A percentile compares a stretch with the other conserved stretches of the same genome.
phyloP scores from a whole-genome alignment of 805 yeast genomes.

The Blastobotrys parvus region DNA sequence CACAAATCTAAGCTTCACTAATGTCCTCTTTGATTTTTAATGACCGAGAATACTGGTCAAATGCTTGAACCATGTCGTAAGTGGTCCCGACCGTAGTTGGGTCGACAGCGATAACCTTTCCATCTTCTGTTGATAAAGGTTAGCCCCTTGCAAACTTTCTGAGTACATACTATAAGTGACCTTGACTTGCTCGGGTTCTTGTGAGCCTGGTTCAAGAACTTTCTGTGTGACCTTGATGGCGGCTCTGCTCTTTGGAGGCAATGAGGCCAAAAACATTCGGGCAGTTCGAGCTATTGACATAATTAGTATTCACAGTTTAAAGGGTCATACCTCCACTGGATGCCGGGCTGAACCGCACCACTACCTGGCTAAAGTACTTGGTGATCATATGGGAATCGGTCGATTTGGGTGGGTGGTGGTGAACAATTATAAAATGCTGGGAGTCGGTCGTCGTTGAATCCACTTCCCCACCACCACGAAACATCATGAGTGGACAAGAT shows the following conservation, averaged over 20 bases:
- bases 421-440: not conserved
- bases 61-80: constrained; percentile 52
- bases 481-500: not conserved
- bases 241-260: constrained; percentile 67
- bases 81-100: constrained; percentile 46
- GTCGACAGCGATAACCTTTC: constrained; percentile 56
- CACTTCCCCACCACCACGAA: not conserved
- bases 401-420: too few species aligned
- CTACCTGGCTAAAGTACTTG: constrained; percentile 72
- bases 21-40: constrained; percentile 69
- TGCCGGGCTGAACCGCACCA: constrained; percentile 72
- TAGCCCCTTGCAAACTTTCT: too few species aligned
- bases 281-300: constrained; percentile 54
- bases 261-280: constrained; percentile 65
- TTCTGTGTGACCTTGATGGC: constrained; percentile 56
- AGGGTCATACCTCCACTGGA: constrained; percentile 45
- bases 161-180: constrained; percentile 51
- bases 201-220: constrained; percentile 41
- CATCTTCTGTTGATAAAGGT: constrained; percentile 47
- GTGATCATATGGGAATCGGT: constrained; percentile 93
- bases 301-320: not conserved
- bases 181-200: constrained; percentile 50
- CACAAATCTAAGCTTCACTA: constrained; percentile 25
- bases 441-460: too few species aligned
- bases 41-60: constrained; percentile 78